Evolutionary conservation across 2,329 filamentous ascomycete genomes (phyloP).

Genomic region (Colletotrichum trifolii): DNA sequence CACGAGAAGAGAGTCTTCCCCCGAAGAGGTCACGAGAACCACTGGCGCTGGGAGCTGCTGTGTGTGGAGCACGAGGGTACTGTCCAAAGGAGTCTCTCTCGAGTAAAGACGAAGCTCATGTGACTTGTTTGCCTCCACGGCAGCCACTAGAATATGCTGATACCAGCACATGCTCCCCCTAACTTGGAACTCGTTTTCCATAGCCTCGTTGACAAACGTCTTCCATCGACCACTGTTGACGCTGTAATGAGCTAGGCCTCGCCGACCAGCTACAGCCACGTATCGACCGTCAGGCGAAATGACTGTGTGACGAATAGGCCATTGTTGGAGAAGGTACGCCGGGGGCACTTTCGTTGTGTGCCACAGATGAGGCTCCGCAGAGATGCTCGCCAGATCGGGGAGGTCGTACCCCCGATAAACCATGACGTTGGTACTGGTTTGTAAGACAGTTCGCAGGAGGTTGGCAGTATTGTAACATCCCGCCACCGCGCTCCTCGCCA

Average conservation of each 20-base stretch:
- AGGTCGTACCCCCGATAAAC: conserved; percentile 94
- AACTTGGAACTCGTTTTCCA: conserved; percentile 92
- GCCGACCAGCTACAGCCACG: conserved; percentile 92
- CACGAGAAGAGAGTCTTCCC: conserved; percentile 92
- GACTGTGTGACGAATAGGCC: conserved; percentile 89
- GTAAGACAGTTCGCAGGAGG: conserved; percentile 86
- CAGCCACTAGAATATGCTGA: conserved; percentile 92
- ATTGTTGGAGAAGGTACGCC: conserved; percentile 88
- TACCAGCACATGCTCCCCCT: conserved; percentile 99
- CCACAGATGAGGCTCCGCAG: conserved; percentile 94
- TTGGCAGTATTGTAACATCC: conserved; percentile 94
- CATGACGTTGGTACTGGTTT: conserved; percentile 89
- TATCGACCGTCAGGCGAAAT: conserved; percentile 94
- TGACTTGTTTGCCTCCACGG: conserved; percentile 85
- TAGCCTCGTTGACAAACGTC: conserved; percentile 82
- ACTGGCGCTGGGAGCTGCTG: conserved; percentile 85
- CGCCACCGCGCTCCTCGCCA: conserved; percentile 92
- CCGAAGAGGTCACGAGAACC: conserved; percentile 89
- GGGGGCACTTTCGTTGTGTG: conserved; percentile 89
- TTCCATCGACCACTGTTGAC: conserved; percentile 96
- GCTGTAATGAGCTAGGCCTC: conserved; percentile 95
- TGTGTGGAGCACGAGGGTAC: conserved; percentile 76
- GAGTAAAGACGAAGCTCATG: conserved; percentile 95
- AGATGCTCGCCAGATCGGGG: conserved; percentile 89
- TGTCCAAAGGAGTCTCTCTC: conserved; percentile 82